Evolutionary conservation across 2,329 filamentous ascomycete genomes (phyloP).

Genomic region (Cladorrhinum sp.): DNA sequence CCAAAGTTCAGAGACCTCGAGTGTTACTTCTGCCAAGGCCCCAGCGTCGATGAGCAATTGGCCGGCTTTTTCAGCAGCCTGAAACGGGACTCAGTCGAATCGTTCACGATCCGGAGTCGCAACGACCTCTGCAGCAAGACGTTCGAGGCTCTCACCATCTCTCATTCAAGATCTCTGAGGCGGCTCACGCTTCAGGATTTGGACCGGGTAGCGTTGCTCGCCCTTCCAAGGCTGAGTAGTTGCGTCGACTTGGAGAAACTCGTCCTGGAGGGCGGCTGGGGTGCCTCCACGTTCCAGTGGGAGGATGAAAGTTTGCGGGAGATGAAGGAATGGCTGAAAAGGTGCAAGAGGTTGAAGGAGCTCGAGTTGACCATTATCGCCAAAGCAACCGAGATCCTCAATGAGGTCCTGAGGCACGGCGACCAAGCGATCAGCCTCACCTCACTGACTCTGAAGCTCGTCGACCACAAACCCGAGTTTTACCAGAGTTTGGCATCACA

Average conservation of each 20-base stretch:
- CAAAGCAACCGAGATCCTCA: slow-evolving; percentile 51
- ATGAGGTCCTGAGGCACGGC: slow-evolving; percentile 41
- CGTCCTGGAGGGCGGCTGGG: slow-evolving; percentile 31
- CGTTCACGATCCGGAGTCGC: slow-evolving; percentile 56
- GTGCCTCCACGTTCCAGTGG: slow-evolving; percentile 22
- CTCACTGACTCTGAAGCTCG: slow-evolving; percentile 45
- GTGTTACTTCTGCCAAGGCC: slow-evolving; percentile 46
- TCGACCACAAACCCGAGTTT: slow-evolving; percentile 49
- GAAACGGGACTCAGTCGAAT: slow-evolving; percentile 53
- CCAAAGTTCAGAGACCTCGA: slow-evolving; percentile 59
- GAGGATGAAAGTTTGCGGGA: slow-evolving; percentile 26
- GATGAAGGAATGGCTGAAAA: slow-evolving; percentile 32
- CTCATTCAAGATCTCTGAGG: slow-evolving; percentile 37
- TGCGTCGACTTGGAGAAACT: slow-evolving; percentile 37
- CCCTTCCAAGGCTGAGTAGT: slow-evolving; percentile 31
- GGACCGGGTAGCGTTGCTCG: slow-evolving; percentile 27
- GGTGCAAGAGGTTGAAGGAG: slow-evolving; percentile 45
- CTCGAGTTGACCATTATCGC: slow-evolving; percentile 50
- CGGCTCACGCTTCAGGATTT: slow-evolving; percentile 34
- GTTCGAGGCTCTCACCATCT: slow-evolving; percentile 49
- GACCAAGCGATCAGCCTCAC: slow-evolving; percentile 45
- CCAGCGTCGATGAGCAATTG: slow-evolving; percentile 54
- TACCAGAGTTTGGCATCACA: slow-evolving; percentile 52
- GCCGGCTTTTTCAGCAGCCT: slow-evolving; percentile 57
- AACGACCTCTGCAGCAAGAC: slow-evolving; percentile 54